phyloP scores from a whole-genome alignment of 441 rosid species.

The Theobroma grandiflorum region DNA sequence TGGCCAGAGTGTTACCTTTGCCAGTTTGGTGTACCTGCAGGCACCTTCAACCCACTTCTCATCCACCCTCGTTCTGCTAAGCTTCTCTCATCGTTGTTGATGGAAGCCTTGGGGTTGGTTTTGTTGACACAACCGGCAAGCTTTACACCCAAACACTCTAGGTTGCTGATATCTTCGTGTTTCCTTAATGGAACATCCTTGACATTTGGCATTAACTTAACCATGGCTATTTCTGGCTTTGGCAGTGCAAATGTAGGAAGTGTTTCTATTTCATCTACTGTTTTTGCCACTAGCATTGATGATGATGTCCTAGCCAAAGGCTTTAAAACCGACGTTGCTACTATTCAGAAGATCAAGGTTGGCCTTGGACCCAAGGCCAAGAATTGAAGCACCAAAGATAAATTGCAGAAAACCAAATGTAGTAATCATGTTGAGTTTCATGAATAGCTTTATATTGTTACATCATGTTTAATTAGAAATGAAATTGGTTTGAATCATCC shows the following conservation, averaged over 20 bases:
- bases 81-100: slow-evolving; percentile 24
- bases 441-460: background rate
- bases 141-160: slow-evolving; percentile 28
- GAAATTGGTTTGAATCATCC: background rate
- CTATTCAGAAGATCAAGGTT: slow-evolving; percentile 30
- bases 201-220: too few relatives aligned
- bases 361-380: slow-evolving; percentile 24
- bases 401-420: background rate
- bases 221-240: slow-evolving; percentile 27
- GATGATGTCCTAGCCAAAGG: slow-evolving; percentile 24
- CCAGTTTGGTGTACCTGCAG: slow-evolving; percentile 19
- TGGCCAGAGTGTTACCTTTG: slow-evolving; percentile 30
- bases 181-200: background rate
- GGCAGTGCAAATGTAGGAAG: slow-evolving; percentile 37
- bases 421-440: background rate
- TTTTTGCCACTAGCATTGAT: slow-evolving; percentile 31
- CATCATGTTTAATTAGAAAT: background rate
- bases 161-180: slow-evolving; percentile 32
- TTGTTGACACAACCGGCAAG: slow-evolving; percentile 34
- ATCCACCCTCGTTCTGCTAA: slow-evolving; percentile 26
- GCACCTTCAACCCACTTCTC: slow-evolving; percentile 26
- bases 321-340: slow-evolving; percentile 34
- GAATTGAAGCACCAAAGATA: background rate
- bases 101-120: slow-evolving; percentile 31
- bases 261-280: slow-evolving; percentile 24